These are phyloP conservation scores for Magnusiomyces tetraspermus DNA, from an alignment of 1,139 yeast genomes.

Conservation along the genomic window DNA sequence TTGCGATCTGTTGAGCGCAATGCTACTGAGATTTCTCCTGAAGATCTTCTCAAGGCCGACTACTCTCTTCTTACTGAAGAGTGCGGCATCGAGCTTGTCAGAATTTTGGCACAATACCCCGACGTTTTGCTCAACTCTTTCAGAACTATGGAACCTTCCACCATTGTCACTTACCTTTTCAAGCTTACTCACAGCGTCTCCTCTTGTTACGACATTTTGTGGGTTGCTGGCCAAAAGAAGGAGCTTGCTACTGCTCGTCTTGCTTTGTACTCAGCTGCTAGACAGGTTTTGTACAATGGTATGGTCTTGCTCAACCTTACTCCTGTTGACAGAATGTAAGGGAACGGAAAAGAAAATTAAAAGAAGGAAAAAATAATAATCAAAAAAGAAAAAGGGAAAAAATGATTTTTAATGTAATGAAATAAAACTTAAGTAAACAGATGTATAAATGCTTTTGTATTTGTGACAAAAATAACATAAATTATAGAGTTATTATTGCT, in stretches of 20 bases:
- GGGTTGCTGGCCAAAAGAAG: constrained; percentile 95
- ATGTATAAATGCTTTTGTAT: too few species aligned
- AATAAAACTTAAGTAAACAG: too few species aligned
- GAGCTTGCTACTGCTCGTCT: constrained; percentile 85
- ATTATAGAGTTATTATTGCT: too few species aligned
- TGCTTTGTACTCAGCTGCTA: constrained; percentile 84
- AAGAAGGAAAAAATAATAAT: too few species aligned
- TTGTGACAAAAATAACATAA: too few species aligned
- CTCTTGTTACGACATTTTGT: constrained; percentile 85
- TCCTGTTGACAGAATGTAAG: constrained; percentile 95
- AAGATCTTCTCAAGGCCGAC: constrained; percentile 51
- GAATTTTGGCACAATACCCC: constrained; percentile 84
- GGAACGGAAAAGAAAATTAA: too few species aligned
- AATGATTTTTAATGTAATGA: too few species aligned
- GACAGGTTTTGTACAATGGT: constrained; percentile 86
- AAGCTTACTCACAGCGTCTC: constrained; percentile 88
- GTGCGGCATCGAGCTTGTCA: constrained; percentile 60
- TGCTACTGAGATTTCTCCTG: constrained; percentile 36
- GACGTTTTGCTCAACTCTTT: constrained; percentile 79
- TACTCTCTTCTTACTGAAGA: constrained; percentile 65
- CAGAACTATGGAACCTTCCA: constrained; percentile 85
- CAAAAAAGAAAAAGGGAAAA: too few species aligned
- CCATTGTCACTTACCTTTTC: constrained; percentile 89
- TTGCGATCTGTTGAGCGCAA: constrained; percentile 91
- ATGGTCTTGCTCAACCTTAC: constrained; percentile 86